phyloP scores from a whole-genome alignment of 2,329 filamentous ascomycete genomes.

The Colletotrichum abscissum region DNA sequence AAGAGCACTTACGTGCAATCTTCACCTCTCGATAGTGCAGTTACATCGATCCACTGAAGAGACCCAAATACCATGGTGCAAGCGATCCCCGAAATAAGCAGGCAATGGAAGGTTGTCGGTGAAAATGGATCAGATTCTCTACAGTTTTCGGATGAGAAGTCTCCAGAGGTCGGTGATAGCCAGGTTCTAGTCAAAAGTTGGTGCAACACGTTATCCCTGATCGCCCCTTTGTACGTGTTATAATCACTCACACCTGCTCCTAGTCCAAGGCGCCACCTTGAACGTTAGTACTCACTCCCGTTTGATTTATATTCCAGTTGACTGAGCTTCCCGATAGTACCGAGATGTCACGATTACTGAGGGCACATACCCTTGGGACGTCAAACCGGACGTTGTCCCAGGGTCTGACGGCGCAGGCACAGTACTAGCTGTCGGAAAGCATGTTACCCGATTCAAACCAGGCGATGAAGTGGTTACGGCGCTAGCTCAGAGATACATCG shows the following conservation, averaged over 20 bases:
- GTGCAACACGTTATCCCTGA: slow-evolving; percentile 59
- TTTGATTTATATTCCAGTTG: not conserved
- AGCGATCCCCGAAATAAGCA: not conserved
- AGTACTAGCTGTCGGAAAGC: slow-evolving; percentile 58
- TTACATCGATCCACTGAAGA: not conserved
- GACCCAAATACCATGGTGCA: too few species aligned
- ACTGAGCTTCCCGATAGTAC: slow-evolving; percentile 18
- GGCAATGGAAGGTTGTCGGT: slow-evolving; percentile 23
- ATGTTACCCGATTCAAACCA: slow-evolving; percentile 60
- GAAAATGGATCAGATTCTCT: slow-evolving; percentile 16
- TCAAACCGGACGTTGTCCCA: slow-evolving; percentile 40
- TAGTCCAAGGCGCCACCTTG: slow-evolving; percentile 26
- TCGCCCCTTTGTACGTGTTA: slow-evolving; percentile 55
- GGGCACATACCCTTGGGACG: slow-evolving; percentile 46
- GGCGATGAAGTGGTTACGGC: slow-evolving; percentile 61
- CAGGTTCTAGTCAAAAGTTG: slow-evolving; percentile 32
- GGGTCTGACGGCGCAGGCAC: slow-evolving; percentile 63
- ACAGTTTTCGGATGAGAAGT: not conserved
- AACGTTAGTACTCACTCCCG: not conserved
- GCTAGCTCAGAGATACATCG: slow-evolving; percentile 42
- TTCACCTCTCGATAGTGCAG: too few species aligned
- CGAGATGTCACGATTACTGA: slow-evolving; percentile 34
- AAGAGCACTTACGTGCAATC: not conserved
- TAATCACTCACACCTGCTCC: slow-evolving; percentile 43
- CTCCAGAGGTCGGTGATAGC: slow-evolving; percentile 23